Conservation (phyloP, 345 rosid species). For the Eucalyptus melliodora region DNA sequence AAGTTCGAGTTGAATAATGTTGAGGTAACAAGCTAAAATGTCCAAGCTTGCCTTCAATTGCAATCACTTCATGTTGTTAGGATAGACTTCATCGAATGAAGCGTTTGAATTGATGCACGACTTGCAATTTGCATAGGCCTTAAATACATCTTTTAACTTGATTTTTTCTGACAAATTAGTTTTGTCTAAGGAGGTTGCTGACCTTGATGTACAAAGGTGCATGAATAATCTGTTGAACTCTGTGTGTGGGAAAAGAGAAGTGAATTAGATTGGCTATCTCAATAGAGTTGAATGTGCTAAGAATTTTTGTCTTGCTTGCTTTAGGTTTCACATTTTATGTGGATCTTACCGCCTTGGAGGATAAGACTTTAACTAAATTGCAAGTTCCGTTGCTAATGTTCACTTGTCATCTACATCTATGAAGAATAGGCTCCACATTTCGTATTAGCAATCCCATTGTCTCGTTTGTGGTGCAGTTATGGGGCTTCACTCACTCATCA, state of each 20-base stretch:
- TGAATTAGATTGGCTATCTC: background rate
- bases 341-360: background rate
- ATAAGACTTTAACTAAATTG: background rate
- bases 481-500: conserved; percentile 69
- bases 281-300: background rate
- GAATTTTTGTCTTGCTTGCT: background rate
- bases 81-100: too few relatives aligned
- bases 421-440: background rate
- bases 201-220: background rate
- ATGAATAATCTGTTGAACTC: background rate
- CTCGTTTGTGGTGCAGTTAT: conserved; percentile 42
- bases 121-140: too few relatives aligned
- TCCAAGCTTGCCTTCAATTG: too few relatives aligned
- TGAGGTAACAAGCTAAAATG: too few relatives aligned
- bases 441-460: background rate
- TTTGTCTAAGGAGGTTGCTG: background rate
- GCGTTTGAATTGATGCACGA: too few relatives aligned
- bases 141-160: too few relatives aligned
- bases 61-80: too few relatives aligned
- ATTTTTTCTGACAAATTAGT: background rate
- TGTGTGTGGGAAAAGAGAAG: background rate
- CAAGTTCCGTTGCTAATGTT: background rate
- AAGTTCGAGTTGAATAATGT: too few relatives aligned
- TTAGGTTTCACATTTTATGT: background rate
- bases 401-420: background rate